A percentile compares a stretch with the other conserved stretches of the same genome.
These are phyloP conservation scores for Beauveria pseudobassiana DNA, from an alignment of 2,329 filamentous ascomycete genomes.

Conservation along the genomic window DNA sequence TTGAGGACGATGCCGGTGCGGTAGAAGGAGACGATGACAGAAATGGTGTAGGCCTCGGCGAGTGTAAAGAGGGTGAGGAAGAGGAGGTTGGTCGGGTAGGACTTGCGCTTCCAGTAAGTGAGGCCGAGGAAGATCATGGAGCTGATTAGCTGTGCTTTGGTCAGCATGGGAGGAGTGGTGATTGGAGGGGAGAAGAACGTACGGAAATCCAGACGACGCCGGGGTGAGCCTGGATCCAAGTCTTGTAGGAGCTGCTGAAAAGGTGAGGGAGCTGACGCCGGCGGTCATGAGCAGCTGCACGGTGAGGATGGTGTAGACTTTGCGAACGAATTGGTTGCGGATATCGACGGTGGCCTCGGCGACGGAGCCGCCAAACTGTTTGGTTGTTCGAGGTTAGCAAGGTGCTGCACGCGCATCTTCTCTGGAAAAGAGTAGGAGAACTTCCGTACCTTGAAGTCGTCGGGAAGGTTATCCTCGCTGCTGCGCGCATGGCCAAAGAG, in stretches of 20 bases:
- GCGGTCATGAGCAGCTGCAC: slow-evolving; percentile 83
- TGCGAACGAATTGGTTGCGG: slow-evolving; percentile 92
- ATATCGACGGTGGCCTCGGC: slow-evolving; percentile 92
- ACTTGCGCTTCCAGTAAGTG: slow-evolving; percentile 93
- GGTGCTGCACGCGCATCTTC: not conserved
- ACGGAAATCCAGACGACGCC: slow-evolving; percentile 81
- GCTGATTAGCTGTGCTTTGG: slow-evolving; percentile 54
- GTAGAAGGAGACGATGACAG: slow-evolving; percentile 88
- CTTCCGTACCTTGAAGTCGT: slow-evolving; percentile 79
- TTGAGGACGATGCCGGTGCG: slow-evolving; percentile 77
- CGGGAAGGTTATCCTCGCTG: slow-evolving; percentile 86
- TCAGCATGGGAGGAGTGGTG: not conserved
- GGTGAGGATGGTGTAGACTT: slow-evolving; percentile 98
- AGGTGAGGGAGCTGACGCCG: slow-evolving; percentile 72
- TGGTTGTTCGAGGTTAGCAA: not conserved
- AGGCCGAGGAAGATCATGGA: slow-evolving; percentile 77
- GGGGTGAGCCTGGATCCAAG: slow-evolving; percentile 78
- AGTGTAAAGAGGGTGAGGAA: slow-evolving; percentile 88
- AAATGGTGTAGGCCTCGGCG: slow-evolving; percentile 88
- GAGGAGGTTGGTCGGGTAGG: slow-evolving; percentile 87
- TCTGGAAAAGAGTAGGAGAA: no score
- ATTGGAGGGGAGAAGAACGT: slow-evolving; percentile 22
- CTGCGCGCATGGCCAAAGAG: slow-evolving; percentile 60
- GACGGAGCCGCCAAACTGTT: slow-evolving; percentile 81
- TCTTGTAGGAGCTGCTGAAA: slow-evolving; percentile 73